Evolutionary conservation across 129 eudicot species (phyloP).

Genomic region (Sambucus nigra): DNA sequence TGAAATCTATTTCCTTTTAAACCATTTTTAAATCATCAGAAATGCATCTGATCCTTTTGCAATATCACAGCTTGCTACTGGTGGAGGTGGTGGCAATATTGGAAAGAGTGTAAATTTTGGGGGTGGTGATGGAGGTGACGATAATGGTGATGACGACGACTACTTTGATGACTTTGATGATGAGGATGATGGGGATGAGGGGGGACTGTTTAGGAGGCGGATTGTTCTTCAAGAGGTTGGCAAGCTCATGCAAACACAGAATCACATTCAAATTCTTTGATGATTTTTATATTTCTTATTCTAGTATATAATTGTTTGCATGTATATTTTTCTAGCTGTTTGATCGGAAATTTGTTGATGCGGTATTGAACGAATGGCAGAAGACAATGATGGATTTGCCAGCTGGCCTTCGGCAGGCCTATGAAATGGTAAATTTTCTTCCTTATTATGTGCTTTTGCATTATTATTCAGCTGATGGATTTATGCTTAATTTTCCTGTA

Average conservation of each 20-base stretch:
- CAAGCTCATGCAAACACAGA: background rate
- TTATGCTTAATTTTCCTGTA: too few relatives aligned
- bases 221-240: conserved; percentile 68
- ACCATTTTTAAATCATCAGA: background rate
- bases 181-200: conserved; percentile 94
- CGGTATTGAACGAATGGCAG: conserved; percentile 94
- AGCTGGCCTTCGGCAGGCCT: conserved; percentile 90
- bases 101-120: conserved; percentile 71
- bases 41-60: conserved; percentile 6
- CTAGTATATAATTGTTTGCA: conserved; percentile 2
- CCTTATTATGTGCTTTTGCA: too few relatives aligned
- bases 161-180: conserved; percentile 96
- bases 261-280: background rate
- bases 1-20: background rate
- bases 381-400: conserved; percentile 97
- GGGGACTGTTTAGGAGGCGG: conserved; percentile 84
- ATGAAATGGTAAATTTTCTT: conserved; percentile 95
- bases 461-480: too few relatives aligned
- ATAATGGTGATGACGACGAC: conserved; percentile 92
- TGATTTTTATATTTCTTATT: background rate
- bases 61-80: conserved; percentile 55
- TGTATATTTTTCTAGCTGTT: conserved; percentile 48
- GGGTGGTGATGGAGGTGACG: conserved; percentile 98
- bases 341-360: conserved; percentile 81
- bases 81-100: conserved; percentile 93